Conservation (phyloP, 2,329 filamentous ascomycete species). For the Aspergillus fumigatiaffinis region DNA sequence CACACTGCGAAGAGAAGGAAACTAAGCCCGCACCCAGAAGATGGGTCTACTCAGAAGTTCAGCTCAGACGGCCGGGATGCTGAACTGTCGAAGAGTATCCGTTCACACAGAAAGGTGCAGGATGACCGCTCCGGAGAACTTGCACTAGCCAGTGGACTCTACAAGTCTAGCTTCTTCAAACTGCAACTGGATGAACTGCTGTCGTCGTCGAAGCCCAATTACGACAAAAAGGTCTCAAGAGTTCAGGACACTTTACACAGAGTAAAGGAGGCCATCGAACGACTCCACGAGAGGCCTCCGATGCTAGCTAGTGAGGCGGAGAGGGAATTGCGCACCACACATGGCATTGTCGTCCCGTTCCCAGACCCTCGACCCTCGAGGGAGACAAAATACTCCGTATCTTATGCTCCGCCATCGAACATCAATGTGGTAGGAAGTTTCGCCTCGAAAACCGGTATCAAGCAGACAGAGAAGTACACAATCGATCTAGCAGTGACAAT, state of each 20-base stretch:
- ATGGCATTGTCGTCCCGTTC: conserved; percentile 73
- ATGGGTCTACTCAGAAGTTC: background rate
- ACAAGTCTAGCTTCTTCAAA: conserved; percentile 65
- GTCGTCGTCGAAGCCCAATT: conserved; percentile 53
- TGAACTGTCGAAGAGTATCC: conserved; percentile 7
- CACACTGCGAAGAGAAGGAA: conserved; percentile 46
- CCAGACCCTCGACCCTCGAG: conserved; percentile 72
- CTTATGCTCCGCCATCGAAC: conserved; percentile 69
- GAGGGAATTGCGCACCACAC: conserved; percentile 61
- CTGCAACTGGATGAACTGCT: conserved; percentile 64
- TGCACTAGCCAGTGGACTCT: conserved; percentile 48
- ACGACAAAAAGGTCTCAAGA: conserved; percentile 52
- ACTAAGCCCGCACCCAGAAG: conserved; percentile 35
- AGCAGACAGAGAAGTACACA: conserved; percentile 50
- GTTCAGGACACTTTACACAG: conserved; percentile 53
- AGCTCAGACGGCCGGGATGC: background rate
- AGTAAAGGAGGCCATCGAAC: conserved; percentile 56
- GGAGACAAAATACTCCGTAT: conserved; percentile 76
- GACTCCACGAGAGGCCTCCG: conserved; percentile 49
- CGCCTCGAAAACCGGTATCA: conserved; percentile 68
- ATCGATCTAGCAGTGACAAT: conserved; percentile 87
- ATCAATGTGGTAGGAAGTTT: conserved; percentile 91
- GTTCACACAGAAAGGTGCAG: conserved; percentile 15
- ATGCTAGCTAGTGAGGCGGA: conserved; percentile 61
- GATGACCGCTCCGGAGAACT: conserved; percentile 31